These are phyloP conservation scores for Cucurbita ficifolia DNA, from an alignment of 306 rosid species.

Conservation along the genomic window DNA sequence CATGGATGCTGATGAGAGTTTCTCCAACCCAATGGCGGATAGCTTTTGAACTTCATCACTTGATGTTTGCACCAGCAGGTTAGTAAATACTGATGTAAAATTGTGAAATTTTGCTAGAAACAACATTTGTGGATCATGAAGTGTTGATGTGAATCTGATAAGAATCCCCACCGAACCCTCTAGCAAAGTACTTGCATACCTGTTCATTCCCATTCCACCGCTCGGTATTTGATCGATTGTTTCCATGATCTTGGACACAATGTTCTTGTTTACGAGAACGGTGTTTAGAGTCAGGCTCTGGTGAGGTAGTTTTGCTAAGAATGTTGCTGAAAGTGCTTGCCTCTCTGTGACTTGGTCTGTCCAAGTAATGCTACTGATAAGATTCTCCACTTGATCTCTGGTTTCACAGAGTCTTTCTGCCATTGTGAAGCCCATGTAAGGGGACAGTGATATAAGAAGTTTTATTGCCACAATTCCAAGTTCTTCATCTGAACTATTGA, in stretches of 20 bases:
- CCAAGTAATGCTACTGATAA: slow-evolving; percentile 10
- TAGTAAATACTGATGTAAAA: slow-evolving; percentile 25
- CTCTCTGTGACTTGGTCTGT: slow-evolving; percentile 16
- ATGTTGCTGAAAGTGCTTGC: slow-evolving; percentile 31
- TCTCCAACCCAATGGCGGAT: slow-evolving; percentile 35
- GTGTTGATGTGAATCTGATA: slow-evolving; percentile 29
- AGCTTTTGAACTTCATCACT: slow-evolving; percentile 34
- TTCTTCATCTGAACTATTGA: slow-evolving; percentile 14
- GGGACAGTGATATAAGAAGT: slow-evolving; percentile 21
- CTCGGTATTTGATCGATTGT: slow-evolving; percentile 18
- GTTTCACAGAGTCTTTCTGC: slow-evolving; percentile 22
- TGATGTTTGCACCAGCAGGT: slow-evolving; percentile 17
- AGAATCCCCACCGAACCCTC: slow-evolving; percentile 29
- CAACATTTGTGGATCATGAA: slow-evolving; percentile 25
- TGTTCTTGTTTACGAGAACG: slow-evolving; percentile 16
- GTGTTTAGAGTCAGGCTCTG: slow-evolving; percentile 22
- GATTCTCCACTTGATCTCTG: slow-evolving; percentile 24
- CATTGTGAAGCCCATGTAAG: slow-evolving; percentile 21
- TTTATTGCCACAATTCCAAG: slow-evolving; percentile 19
- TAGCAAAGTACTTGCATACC: slow-evolving; percentile 13
- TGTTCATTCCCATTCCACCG: slow-evolving; percentile 14
- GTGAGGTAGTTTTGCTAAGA: slow-evolving; percentile 29
- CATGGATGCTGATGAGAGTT: slow-evolving; percentile 27
- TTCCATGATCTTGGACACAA: slow-evolving; percentile 22
- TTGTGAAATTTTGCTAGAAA: slow-evolving; percentile 22